phyloP scores from a whole-genome alignment of 75 land plant species.

The Gnetum montanum region DNA sequence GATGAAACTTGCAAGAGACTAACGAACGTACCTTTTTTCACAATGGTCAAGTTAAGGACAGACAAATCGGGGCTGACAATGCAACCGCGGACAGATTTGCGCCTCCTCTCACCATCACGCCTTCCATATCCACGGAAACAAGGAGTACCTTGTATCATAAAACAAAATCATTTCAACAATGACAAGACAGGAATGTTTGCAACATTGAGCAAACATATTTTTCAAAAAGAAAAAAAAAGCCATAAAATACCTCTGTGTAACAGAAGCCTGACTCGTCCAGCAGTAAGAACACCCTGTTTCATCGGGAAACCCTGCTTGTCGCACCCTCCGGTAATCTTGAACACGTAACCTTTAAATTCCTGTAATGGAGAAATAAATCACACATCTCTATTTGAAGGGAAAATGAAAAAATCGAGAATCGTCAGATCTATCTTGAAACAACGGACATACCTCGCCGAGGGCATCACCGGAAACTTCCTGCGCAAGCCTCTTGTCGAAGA shows the following conservation, averaged over 20 bases:
- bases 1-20: not conserved
- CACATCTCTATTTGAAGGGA: not conserved
- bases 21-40: constrained; percentile 64
- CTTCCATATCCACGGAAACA: constrained; percentile 84
- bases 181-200: not conserved
- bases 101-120: constrained; percentile 70
- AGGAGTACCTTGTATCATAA: constrained; percentile 45
- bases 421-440: not conserved
- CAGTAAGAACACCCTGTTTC: constrained; percentile 79
- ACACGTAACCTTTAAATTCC: constrained; percentile 85
- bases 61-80: constrained; percentile 82
- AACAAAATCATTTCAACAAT: no score
- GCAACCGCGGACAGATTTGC: constrained; percentile 84
- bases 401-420: not conserved
- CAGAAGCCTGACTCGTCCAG: constrained; percentile 62
- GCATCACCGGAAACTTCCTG: constrained; percentile 79
- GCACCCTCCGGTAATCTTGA: constrained; percentile 85
- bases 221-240: not conserved
- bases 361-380: constrained; percentile 9
- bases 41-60: constrained; percentile 75
- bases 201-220: not conserved
- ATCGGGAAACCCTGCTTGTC: constrained; percentile 85
- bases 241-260: constrained; percentile 45
- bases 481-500: constrained; percentile 70
- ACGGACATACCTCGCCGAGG: constrained; percentile 51